phyloP scores from a whole-genome alignment of 805 yeast species.

The Teunomyces atbi region DNA sequence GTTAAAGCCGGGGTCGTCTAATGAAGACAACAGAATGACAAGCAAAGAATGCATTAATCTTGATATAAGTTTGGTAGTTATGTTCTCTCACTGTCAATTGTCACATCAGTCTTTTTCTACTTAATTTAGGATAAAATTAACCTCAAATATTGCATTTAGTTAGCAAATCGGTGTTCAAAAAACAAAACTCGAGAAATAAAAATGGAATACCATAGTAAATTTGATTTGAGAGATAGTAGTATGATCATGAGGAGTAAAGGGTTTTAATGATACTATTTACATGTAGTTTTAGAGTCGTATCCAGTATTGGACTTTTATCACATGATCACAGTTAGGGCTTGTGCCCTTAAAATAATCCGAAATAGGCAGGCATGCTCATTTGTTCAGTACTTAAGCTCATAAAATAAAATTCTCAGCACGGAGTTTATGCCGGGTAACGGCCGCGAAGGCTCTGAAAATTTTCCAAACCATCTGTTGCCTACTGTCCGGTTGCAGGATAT shows the following conservation, averaged over 20 bases:
- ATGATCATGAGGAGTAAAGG: too few relatives aligned
- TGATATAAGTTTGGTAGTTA: neutral
- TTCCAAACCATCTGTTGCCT: constrained; percentile 6
- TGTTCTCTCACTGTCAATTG: too few relatives aligned
- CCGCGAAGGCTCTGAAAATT: constrained; percentile 12
- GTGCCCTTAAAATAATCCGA: constrained; percentile 10
- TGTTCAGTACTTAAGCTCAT: constrained; percentile 13
- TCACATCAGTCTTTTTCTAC: too few relatives aligned
- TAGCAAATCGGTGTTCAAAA: neutral
- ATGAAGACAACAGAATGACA: neutral
- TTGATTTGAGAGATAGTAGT: neutral
- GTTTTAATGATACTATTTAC: neutral
- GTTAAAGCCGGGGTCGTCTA: neutral
- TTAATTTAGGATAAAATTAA: too few relatives aligned
- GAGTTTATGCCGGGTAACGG: constrained; percentile 13
- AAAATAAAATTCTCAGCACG: constrained; percentile 16
- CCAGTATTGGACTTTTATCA: constrained; percentile 2
- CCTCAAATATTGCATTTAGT: neutral
- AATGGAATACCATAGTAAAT: neutral
- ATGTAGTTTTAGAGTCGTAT: constrained; percentile 1
- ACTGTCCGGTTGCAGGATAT: constrained; percentile 3
- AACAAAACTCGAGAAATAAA: neutral
- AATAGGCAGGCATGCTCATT: constrained; percentile 12
- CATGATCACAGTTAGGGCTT: constrained; percentile 15
- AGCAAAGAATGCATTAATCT: neutral